Evolutionary conservation across 352 stramenopile genomes (phyloP).

Genomic region (Globisporangium middletonii): DNA sequence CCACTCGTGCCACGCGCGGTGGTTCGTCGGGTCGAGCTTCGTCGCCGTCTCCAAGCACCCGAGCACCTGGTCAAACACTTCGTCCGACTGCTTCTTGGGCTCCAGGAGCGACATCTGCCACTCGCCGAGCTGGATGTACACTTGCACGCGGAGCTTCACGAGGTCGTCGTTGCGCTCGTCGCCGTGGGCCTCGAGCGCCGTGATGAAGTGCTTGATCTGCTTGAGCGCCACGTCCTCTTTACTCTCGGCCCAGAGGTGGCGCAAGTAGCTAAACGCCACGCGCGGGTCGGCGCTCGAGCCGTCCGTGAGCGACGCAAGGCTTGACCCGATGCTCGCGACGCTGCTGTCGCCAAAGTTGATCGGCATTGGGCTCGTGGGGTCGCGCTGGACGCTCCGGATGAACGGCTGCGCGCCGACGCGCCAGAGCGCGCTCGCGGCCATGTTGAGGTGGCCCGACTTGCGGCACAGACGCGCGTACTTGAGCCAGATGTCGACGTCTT

Average conservation of each 20-base stretch:
- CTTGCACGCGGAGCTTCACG: constrained; percentile 70
- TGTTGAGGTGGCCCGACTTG: constrained; percentile 85
- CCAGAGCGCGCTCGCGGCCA: constrained; percentile 78
- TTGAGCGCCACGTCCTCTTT: constrained; percentile 77
- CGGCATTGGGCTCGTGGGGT: constrained; percentile 55
- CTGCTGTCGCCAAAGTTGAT: constrained; percentile 60
- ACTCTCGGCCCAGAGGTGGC: constrained; percentile 78
- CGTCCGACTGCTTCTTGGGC: constrained; percentile 62
- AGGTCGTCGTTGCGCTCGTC: constrained; percentile 68
- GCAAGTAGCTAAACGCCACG: constrained; percentile 77
- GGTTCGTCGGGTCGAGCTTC: constrained; percentile 86
- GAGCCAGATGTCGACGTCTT: constrained; percentile 93
- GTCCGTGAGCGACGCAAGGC: constrained; percentile 49
- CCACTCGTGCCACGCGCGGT: constrained; percentile 98
- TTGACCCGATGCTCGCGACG: constrained; percentile 39
- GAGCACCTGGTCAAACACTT: constrained; percentile 73
- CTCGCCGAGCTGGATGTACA: constrained; percentile 82
- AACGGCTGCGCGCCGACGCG: constrained; percentile 77
- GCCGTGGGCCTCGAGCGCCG: constrained; percentile 63
- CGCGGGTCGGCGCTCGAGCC: constrained; percentile 65
- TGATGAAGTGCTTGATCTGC: constrained; percentile 83
- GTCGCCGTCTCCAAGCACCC: constrained; percentile 79
- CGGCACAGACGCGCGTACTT: constrained; percentile 91
- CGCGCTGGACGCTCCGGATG: constrained; percentile 67
- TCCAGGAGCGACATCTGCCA: constrained; percentile 81